These are phyloP conservation scores for Austroboletus novae-zelandiae DNA, from an alignment of 1,284 basidiomycete species.

Conservation along the genomic window DNA sequence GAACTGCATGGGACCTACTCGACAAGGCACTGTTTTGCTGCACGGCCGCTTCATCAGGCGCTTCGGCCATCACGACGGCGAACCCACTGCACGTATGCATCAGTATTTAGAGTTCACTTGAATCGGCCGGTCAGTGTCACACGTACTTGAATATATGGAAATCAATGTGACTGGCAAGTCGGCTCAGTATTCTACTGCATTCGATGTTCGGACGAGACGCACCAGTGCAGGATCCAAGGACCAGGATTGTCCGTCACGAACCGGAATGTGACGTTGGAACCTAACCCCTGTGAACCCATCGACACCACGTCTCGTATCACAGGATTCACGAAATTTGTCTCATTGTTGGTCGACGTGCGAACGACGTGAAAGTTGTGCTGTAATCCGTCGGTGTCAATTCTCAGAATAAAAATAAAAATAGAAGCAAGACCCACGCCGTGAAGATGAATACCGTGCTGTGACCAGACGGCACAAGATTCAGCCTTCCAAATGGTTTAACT, in stretches of 20 bases:
- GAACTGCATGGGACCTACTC: conserved; percentile 13
- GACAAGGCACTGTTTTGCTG: conserved; percentile 20
- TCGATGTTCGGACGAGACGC: background rate
- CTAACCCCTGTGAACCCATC: conserved; percentile 28
- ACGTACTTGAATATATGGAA: conserved; percentile 28
- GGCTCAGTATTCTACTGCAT: background rate
- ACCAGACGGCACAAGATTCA: background rate
- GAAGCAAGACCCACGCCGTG: conserved; percentile 28
- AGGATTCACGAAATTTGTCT: conserved; percentile 34
- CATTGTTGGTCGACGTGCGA: conserved; percentile 22
- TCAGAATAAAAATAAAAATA: background rate
- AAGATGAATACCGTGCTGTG: conserved; percentile 35
- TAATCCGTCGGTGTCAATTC: background rate
- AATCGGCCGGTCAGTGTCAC: background rate
- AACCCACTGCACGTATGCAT: conserved; percentile 26
- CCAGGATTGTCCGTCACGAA: conserved; percentile 30
- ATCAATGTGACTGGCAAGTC: conserved; percentile 27
- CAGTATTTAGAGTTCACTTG: background rate
- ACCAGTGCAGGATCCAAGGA: conserved; percentile 36
- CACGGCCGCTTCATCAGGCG: conserved; percentile 12
- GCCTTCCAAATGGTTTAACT: background rate
- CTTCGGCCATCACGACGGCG: conserved; percentile 31
- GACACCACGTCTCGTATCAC: conserved; percentile 31
- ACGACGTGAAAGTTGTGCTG: conserved; percentile 43
- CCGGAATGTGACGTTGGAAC: conserved; percentile 31